Evolutionary conservation across 164 flowering plant species (phyloP).

Genomic region (Taxillus chinensis): DNA sequence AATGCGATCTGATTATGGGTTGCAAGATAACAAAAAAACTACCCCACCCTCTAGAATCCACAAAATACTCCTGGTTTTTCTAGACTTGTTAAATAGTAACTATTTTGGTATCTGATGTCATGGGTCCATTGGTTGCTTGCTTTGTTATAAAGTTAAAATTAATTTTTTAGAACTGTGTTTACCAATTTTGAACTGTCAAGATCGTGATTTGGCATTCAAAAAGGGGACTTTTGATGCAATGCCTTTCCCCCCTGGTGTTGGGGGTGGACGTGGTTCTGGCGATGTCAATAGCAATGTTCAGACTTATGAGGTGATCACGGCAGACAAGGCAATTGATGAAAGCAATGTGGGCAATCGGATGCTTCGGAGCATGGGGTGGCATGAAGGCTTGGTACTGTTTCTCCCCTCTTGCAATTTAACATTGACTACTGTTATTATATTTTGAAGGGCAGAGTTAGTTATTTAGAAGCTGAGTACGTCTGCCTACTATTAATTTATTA

Average conservation of each 20-base stretch:
- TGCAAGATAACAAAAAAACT: background rate
- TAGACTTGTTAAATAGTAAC: too few relatives aligned
- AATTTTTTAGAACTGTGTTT: constrained; percentile 38
- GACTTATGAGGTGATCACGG: constrained; percentile 78
- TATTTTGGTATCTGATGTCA: constrained; percentile 3
- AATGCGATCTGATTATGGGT: constrained; percentile 9
- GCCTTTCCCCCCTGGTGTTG: constrained; percentile 99
- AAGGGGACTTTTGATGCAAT: constrained; percentile 66
- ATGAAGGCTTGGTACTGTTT: constrained; percentile 83
- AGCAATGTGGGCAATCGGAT: constrained; percentile 91
- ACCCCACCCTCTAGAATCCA: too few relatives aligned
- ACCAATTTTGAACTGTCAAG: constrained; percentile 41
- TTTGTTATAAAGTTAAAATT: constrained; percentile 23
- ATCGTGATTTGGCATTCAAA: constrained; percentile 51
- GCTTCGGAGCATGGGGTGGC: constrained; percentile 99
- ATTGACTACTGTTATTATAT: background rate
- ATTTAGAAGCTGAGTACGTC: too few relatives aligned
- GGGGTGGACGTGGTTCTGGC: constrained; percentile 57
- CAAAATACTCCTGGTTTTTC: too few relatives aligned
- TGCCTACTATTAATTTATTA: too few relatives aligned
- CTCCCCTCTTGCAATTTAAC: background rate
- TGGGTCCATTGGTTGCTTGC: constrained; percentile 21
- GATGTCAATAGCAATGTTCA: constrained; percentile 32
- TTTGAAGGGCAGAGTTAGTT: too few relatives aligned
- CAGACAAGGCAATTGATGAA: constrained; percentile 89